Evolutionary conservation across 257 asterid genomes (phyloP).

Genomic region (Jasminum sambac): DNA sequence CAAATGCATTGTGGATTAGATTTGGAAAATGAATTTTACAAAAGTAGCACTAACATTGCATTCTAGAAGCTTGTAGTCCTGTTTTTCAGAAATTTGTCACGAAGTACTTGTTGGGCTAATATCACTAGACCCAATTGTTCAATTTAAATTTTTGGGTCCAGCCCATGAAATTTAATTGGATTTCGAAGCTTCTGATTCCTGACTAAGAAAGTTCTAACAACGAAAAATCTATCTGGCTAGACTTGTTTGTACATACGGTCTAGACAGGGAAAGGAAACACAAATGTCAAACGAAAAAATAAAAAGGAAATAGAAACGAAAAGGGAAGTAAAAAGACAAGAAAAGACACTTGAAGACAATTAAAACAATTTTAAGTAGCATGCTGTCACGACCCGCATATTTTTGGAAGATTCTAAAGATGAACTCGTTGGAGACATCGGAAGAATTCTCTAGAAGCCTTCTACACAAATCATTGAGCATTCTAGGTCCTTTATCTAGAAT

Average conservation of each 20-base stretch:
- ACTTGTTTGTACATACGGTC: neutral
- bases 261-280: neutral
- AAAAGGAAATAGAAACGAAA: neutral
- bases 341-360: neutral
- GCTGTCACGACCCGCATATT: too few species aligned
- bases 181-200: neutral
- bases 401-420: too few species aligned
- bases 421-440: too few species aligned
- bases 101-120: neutral
- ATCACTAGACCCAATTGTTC: too few species aligned
- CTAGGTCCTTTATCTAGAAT: too few species aligned
- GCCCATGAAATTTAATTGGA: neutral
- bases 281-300: neutral
- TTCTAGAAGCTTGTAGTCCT: too few species aligned
- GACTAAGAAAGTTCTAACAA: neutral
- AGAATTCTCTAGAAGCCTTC: too few species aligned
- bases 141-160: neutral
- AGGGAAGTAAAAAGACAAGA: neutral
- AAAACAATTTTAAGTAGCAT: neutral
- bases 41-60: neutral
- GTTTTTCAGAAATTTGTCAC: neutral
- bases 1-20: too few species aligned
- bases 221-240: neutral
- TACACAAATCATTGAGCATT: too few species aligned
- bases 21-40: too few species aligned